These are phyloP conservation scores for Suillus occidentalis DNA, from an alignment of 768 basidiomycete species.

Conservation along the genomic window DNA sequence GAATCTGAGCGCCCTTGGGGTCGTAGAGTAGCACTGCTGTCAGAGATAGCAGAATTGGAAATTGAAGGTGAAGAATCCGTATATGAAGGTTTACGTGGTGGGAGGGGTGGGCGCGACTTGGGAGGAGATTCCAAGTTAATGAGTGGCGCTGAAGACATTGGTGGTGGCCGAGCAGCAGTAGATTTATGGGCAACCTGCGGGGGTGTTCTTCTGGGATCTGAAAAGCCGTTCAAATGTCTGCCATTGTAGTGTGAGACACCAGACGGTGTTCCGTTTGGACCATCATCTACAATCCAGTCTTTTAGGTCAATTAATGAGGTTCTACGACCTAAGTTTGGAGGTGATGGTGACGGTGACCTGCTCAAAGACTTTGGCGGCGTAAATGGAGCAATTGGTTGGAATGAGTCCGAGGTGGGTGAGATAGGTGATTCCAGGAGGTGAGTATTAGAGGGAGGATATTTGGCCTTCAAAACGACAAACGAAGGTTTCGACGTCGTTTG, in stretches of 20 bases:
- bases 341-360: slow-evolving; percentile 44
- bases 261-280: slow-evolving; percentile 34
- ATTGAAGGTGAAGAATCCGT: slow-evolving; percentile 39
- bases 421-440: slow-evolving; percentile 50
- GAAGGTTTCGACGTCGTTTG: slow-evolving; percentile 17
- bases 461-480: slow-evolving; percentile 6
- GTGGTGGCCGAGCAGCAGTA: neutral
- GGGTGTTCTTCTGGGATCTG: slow-evolving; percentile 24
- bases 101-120: slow-evolving; percentile 56
- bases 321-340: slow-evolving; percentile 42
- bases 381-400: slow-evolving; percentile 43
- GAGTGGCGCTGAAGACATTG: slow-evolving; percentile 39
- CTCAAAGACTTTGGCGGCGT: slow-evolving; percentile 25
- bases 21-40: slow-evolving; percentile 18
- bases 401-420: slow-evolving; percentile 44
- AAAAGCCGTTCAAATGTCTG: slow-evolving; percentile 18
- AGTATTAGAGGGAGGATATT: slow-evolving; percentile 8
- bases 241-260: slow-evolving; percentile 11
- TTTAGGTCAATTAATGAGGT: slow-evolving; percentile 69
- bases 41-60: slow-evolving; percentile 18
- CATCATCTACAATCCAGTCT: slow-evolving; percentile 74
- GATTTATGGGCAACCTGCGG: slow-evolving; percentile 17
- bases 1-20: slow-evolving; percentile 44
- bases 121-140: slow-evolving; percentile 58
- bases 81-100: slow-evolving; percentile 64